A percentile compares a stretch with the other conserved stretches of the same genome.
These are phyloP conservation scores for Filobasidium floriforme DNA, from an alignment of 768 basidiomycete species.

Conservation along the genomic window DNA sequence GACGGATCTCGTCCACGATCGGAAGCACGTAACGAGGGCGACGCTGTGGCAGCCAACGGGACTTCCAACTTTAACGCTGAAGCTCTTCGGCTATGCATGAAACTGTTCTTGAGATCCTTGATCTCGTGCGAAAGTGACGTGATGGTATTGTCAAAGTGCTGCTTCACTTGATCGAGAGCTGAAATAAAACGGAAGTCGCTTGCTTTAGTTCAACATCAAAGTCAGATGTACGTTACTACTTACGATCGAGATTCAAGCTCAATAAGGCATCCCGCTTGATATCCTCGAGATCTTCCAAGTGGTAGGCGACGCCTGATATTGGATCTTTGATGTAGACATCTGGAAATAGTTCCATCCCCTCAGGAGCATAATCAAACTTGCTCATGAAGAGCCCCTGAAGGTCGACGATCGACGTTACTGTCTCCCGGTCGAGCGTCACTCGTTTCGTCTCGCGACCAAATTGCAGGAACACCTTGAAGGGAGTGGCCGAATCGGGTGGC, in stretches of 20 bases:
- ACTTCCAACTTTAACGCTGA: constrained; percentile 40
- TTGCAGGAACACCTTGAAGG: constrained; percentile 75
- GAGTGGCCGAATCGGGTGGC: not conserved
- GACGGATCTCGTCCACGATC: constrained; percentile 6
- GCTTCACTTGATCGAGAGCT: constrained; percentile 98
- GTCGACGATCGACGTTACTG: constrained; percentile 60
- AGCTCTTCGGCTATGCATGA: constrained; percentile 54
- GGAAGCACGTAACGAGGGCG: constrained; percentile 16
- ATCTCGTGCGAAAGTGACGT: constrained; percentile 74
- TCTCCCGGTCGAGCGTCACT: constrained; percentile 57
- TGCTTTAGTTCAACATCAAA: not conserved
- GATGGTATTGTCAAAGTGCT: constrained; percentile 91
- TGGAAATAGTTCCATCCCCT: constrained; percentile 81
- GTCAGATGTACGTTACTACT: constrained; percentile 45
- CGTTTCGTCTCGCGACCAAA: constrained; percentile 87
- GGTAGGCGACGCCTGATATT: constrained; percentile 85
- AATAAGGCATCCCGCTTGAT: constrained; percentile 79
- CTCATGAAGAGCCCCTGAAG: constrained; percentile 85
- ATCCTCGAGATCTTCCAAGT: constrained; percentile 89
- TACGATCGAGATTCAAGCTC: constrained; percentile 93
- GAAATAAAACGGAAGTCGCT: not conserved
- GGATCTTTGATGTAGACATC: constrained; percentile 92
- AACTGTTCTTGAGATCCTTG: constrained; percentile 70
- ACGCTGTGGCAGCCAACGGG: constrained; percentile 12
- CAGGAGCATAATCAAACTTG: constrained; percentile 83